A percentile compares a stretch with the other conserved stretches of the same genome.
Evolutionary conservation across 2,329 filamentous ascomycete genomes (phyloP).

Genomic region (Bipolaris oryzae): DNA sequence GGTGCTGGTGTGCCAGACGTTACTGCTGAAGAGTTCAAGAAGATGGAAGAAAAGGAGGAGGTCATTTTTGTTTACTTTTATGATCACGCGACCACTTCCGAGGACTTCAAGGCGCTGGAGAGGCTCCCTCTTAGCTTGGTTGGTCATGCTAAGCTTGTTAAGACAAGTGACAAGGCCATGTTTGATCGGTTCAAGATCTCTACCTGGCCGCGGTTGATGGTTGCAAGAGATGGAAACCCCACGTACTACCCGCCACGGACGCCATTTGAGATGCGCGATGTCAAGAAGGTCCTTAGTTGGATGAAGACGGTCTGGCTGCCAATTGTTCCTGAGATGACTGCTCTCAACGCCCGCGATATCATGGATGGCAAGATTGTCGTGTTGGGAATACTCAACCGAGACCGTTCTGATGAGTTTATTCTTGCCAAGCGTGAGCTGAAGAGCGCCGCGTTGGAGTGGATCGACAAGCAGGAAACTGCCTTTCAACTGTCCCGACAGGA

Average conservation of each 20-base stretch:
- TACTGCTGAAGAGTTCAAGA: conserved; percentile 74
- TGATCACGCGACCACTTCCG: conserved; percentile 88
- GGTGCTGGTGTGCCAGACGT: conserved; percentile 81
- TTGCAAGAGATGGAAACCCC: conserved; percentile 85
- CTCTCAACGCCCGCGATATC: conserved; percentile 88
- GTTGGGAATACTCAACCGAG: conserved; percentile 81
- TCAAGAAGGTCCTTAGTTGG: conserved; percentile 80
- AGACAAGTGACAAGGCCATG: conserved; percentile 79
- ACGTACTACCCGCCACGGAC: conserved; percentile 88
- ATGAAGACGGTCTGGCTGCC: conserved; percentile 97
- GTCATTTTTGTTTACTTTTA: conserved; percentile 98
- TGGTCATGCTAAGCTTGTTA: conserved; percentile 89
- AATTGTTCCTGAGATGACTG: conserved; percentile 91
- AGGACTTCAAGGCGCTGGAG: conserved; percentile 90
- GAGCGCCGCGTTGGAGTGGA: conserved; percentile 94
- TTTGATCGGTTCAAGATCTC: conserved; percentile 90
- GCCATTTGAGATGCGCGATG: conserved; percentile 91
- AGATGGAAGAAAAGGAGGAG: conserved; percentile 88
- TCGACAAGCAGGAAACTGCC: conserved; percentile 90
- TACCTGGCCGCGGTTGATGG: conserved; percentile 92
- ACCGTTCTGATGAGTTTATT: conserved; percentile 78
- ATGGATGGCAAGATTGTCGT: conserved; percentile 97
- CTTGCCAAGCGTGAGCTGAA: conserved; percentile 87
- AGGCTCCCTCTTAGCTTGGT: conserved; percentile 86
- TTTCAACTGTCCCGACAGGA: conserved; percentile 95